Evolutionary conservation across 1,284 basidiomycete species (phyloP).

Genomic region (Waitea zeae): DNA sequence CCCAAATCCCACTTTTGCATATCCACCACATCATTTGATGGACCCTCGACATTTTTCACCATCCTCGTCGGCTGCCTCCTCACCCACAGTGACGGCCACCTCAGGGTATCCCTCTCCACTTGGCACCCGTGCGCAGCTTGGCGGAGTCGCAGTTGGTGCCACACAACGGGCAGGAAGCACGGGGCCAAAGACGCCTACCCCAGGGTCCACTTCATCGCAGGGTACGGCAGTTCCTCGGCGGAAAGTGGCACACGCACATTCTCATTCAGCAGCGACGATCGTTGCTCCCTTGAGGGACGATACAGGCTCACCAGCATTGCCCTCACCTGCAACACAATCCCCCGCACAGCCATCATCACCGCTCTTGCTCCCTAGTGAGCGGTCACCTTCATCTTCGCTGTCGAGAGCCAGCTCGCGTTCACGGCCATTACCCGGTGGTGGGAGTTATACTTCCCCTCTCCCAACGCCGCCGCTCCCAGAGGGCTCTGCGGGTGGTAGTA

Average conservation of each 20-base stretch:
- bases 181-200: slow-evolving; percentile 8
- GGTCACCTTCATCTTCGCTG: too few relatives aligned
- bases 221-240: slow-evolving; percentile 2
- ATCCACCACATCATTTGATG: too few relatives aligned
- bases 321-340: too few relatives aligned
- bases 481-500: not conserved
- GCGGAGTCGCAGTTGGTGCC: not conserved
- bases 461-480: too few relatives aligned
- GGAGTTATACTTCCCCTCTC: too few relatives aligned
- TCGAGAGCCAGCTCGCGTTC: slow-evolving; percentile 6
- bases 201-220: slow-evolving; percentile 2
- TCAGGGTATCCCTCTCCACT: slow-evolving; percentile 11
- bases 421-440: too few relatives aligned
- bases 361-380: too few relatives aligned
- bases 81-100: slow-evolving; percentile 9
- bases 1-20: too few relatives aligned
- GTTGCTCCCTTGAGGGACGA: slow-evolving; percentile 10
- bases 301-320: too few relatives aligned
- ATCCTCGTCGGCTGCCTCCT: slow-evolving; percentile 17
- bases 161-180: not conserved
- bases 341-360: too few relatives aligned
- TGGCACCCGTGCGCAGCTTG: slow-evolving; percentile 9
- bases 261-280: slow-evolving; percentile 17
- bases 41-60: slow-evolving; percentile 18
- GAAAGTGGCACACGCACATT: slow-evolving; percentile 9